Conservation (phyloP, 805 yeast species). For the Yarrowia keelungensis region DNA sequence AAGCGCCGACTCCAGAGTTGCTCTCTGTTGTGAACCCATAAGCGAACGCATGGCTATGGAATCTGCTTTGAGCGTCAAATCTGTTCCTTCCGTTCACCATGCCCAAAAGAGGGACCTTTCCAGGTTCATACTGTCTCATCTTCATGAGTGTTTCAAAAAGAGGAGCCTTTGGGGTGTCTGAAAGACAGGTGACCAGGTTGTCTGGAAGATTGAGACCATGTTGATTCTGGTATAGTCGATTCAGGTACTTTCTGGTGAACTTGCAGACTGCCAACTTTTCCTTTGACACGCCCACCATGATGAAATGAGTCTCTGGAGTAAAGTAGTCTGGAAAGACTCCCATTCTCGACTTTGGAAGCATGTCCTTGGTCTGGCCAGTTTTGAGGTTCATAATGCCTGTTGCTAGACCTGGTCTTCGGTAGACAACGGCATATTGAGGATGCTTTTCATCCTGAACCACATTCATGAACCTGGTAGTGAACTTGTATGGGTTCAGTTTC, state of each 20-base stretch:
- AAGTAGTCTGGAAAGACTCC: constrained; percentile 13
- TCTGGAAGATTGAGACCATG: constrained; percentile 14
- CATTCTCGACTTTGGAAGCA: constrained; percentile 1
- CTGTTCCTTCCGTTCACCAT: not conserved
- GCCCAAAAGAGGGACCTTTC: not conserved
- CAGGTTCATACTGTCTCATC: constrained; percentile 6
- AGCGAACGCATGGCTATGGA: not conserved
- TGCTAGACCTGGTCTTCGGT: constrained; percentile 7
- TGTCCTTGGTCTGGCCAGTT: not conserved
- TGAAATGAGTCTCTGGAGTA: constrained; percentile 2
- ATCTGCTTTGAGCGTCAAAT: not conserved
- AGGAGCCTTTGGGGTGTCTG: not conserved
- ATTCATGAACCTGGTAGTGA: constrained; percentile 2
- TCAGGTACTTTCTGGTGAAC: constrained; percentile 5
- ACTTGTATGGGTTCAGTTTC: constrained; percentile 18
- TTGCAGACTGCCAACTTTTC: constrained; percentile 3
- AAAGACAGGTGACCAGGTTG: not conserved
- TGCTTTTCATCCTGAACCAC: not conserved
- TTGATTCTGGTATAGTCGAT: not conserved
- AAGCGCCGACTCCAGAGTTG: not conserved
- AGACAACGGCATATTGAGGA: constrained; percentile 6
- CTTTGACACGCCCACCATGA: constrained; percentile 12
- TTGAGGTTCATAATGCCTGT: not conserved
- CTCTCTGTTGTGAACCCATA: not conserved
- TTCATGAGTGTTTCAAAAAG: constrained; percentile 11